Evolutionary conservation across 179 eudicot genomes (phyloP).

Genomic region (Spinacia oleracea): DNA sequence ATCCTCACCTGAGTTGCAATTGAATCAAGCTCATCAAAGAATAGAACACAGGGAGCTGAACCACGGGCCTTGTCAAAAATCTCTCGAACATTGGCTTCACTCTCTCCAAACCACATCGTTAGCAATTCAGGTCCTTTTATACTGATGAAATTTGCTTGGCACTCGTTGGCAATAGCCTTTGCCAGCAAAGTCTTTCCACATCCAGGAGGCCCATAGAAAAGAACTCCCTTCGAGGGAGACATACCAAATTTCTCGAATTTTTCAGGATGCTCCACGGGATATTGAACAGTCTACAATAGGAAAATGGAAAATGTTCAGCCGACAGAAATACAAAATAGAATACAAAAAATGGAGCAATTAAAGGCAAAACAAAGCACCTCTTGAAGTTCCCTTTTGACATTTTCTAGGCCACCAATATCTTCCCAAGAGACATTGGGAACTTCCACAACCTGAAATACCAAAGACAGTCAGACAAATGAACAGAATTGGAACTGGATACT

Average conservation of each 20-base stretch:
- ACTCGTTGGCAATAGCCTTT: slow-evolving; percentile 61
- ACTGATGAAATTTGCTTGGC: slow-evolving; percentile 64
- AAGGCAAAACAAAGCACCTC: slow-evolving; percentile 42
- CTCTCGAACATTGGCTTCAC: slow-evolving; percentile 64
- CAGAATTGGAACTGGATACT: not conserved
- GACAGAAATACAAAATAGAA: not conserved
- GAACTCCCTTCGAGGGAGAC: slow-evolving; percentile 67
- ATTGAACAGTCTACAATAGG: slow-evolving; percentile 52
- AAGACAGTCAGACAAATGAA: not conserved
- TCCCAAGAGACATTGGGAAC: slow-evolving; percentile 75
- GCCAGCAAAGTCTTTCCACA: slow-evolving; percentile 66
- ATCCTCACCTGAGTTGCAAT: slow-evolving; percentile 53
- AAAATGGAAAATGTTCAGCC: not conserved
- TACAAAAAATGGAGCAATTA: not conserved
- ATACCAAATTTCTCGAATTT: too few relatives aligned
- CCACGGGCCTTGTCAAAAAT: slow-evolving; percentile 65
- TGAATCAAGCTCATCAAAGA: slow-evolving; percentile 65
- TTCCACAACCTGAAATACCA: slow-evolving; percentile 52
- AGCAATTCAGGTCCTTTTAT: too few relatives aligned
- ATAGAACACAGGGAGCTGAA: slow-evolving; percentile 66
- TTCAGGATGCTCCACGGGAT: slow-evolving; percentile 70
- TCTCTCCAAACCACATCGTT: slow-evolving; percentile 80
- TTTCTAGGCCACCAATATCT: slow-evolving; percentile 74
- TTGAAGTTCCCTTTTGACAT: slow-evolving; percentile 71
- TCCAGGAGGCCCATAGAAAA: slow-evolving; percentile 70